phyloP scores from a whole-genome alignment of 495 filamentous ascomycete species.

The Tuber magnatum region DNA sequence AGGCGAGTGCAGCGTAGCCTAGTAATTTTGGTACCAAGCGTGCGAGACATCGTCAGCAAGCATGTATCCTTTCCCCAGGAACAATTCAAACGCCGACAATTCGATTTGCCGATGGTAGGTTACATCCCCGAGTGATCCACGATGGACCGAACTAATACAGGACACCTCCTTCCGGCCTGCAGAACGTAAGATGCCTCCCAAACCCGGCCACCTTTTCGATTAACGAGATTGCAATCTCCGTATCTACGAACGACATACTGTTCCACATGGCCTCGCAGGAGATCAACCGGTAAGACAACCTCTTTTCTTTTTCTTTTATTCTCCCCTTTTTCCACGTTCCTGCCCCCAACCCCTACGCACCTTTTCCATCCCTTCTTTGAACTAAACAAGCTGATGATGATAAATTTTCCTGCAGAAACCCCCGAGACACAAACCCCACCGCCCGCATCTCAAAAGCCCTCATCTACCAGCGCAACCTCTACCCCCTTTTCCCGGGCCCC shows the following conservation, averaged over 20 bases:
- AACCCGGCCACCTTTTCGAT: conserved; percentile 81
- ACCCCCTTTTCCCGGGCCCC: conserved; percentile 78
- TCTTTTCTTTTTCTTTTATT: not conserved
- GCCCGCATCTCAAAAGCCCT: conserved; percentile 63
- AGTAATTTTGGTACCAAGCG: conserved; percentile 74
- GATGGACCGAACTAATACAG: not conserved
- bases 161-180: conserved; percentile 32
- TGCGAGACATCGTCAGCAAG: conserved; percentile 73
- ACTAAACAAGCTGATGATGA: conserved; percentile 19
- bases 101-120: conserved; percentile 46
- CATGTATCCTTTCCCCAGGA: conserved; percentile 93
- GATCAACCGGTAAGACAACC: conserved; percentile 45
- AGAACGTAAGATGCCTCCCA: conserved; percentile 65
- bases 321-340: not conserved
- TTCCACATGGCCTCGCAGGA: conserved; percentile 74
- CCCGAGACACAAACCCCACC: conserved; percentile 51
- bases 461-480: conserved; percentile 82
- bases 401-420: conserved; percentile 43
- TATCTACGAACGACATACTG: conserved; percentile 76
- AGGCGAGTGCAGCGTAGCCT: conserved; percentile 20
- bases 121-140: conserved; percentile 2
- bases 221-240: conserved; percentile 73
- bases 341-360: not conserved
- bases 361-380: not conserved
- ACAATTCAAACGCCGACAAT: conserved; percentile 58